Conservation (phyloP, 768 basidiomycete genomes). For the Trametes cingulata region DNA sequence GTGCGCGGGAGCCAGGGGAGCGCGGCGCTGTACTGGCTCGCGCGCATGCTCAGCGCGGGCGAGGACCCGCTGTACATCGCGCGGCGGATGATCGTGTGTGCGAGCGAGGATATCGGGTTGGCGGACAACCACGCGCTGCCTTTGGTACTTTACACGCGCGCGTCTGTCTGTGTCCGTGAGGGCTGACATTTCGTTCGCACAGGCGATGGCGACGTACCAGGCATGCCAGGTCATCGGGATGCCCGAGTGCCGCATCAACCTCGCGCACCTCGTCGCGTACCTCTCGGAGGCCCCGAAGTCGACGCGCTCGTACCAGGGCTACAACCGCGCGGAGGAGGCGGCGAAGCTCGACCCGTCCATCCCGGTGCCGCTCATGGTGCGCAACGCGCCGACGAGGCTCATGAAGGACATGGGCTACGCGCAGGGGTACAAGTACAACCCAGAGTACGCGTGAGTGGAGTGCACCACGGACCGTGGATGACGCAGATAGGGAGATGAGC, state of each 20-base stretch:
- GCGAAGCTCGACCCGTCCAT: constrained; percentile 52
- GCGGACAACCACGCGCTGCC: constrained; percentile 79
- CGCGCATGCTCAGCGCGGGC: constrained; percentile 77
- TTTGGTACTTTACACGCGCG: too few relatives aligned
- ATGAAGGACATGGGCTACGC: constrained; percentile 56
- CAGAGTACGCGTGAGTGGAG: constrained; percentile 39
- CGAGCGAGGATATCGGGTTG: constrained; percentile 84
- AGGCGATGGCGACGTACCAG: constrained; percentile 64
- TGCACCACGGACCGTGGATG: not conserved
- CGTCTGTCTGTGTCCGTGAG: constrained; percentile 23
- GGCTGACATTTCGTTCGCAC: not conserved
- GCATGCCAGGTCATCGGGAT: constrained; percentile 75
- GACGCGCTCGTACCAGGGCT: constrained; percentile 77
- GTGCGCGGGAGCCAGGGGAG: constrained; percentile 74
- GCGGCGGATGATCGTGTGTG: constrained; percentile 73
- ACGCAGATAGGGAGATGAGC: not conserved
- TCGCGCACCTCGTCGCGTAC: constrained; percentile 76
- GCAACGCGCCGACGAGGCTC: constrained; percentile 73
- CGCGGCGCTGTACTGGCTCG: constrained; percentile 88
- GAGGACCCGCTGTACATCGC: constrained; percentile 82
- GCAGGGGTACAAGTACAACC: constrained; percentile 51
- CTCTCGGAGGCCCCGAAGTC: constrained; percentile 84
- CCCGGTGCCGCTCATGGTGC: constrained; percentile 69
- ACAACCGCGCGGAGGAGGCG: constrained; percentile 64
- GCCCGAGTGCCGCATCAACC: constrained; percentile 79